phyloP scores from a whole-genome alignment of 768 basidiomycete species.

The Gloeopeniophorella convolvens region DNA sequence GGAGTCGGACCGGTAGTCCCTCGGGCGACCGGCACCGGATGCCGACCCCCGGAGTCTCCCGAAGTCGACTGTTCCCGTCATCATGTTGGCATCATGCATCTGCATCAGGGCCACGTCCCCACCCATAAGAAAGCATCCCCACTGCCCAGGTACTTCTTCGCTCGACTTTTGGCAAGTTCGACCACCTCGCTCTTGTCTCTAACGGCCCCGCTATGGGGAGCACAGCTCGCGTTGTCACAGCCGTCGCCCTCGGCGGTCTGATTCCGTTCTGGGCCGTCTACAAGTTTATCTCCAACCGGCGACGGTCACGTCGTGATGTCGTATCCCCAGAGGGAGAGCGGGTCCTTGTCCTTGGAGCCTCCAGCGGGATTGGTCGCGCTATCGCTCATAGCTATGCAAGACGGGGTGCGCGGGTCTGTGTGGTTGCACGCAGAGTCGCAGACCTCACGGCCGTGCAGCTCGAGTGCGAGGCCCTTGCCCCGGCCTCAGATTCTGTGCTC shows the following conservation, averaged over 20 bases:
- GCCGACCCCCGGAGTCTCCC: too few species aligned
- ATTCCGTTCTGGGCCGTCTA: background rate
- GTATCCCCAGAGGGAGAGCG: slow-evolving; percentile 51
- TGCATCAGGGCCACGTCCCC: too few species aligned
- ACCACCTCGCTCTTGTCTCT: too few species aligned
- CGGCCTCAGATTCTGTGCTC: slow-evolving; percentile 31
- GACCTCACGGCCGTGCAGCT: slow-evolving; percentile 51
- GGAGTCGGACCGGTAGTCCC: too few species aligned
- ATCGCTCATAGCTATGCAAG: slow-evolving; percentile 65
- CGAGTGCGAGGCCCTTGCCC: slow-evolving; percentile 43
- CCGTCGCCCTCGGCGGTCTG: slow-evolving; percentile 9
- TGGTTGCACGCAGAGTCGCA: slow-evolving; percentile 59
- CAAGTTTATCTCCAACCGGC: background rate
- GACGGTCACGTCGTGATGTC: slow-evolving; percentile 28
- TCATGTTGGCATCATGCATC: too few species aligned
- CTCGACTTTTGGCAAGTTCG: too few species aligned
- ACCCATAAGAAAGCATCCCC: too few species aligned
- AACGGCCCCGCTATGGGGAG: too few species aligned
- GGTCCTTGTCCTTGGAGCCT: slow-evolving; percentile 76
- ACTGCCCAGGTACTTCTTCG: too few species aligned
- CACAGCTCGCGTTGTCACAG: background rate
- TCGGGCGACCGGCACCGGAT: too few species aligned
- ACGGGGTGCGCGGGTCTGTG: slow-evolving; percentile 68
- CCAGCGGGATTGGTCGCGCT: slow-evolving; percentile 72
- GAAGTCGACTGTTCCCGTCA: too few species aligned